Base-by-base conservation (phyloP, 2,329 filamentous ascomycete genomes). In the Monosporascus sp. region DNA sequence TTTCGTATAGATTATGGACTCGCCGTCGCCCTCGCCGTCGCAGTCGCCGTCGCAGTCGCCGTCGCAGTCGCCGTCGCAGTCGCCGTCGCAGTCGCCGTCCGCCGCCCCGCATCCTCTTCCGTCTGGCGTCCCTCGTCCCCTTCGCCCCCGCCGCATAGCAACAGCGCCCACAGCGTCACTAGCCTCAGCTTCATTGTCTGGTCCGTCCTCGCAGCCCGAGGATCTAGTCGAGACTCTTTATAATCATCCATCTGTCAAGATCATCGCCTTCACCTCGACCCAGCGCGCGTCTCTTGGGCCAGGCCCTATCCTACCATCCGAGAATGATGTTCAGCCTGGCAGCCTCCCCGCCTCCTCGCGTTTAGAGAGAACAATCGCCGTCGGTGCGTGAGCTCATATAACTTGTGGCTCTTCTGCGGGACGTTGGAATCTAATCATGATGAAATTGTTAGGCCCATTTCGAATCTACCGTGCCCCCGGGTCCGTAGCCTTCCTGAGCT, bases 401-500 rank as follows among this genome's bases (percentile, higher is more conserved):
- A 18, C 18, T 22, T 14, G 31, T 34, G 11, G 11, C 31, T 34
- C 31, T 34, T 34, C 31, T 14, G 31, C 9, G 9, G 31, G 31
- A 34, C 31, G 5, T 34, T 14, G 31, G 9, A 42, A 31, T 25
- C 39, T 61, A 49, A 20, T 54, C 51, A 45, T 50, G 44, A 41
- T 41, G 18, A 47, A 37, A 17, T 44, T 47, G 44, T 18, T 53
- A 82, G 91, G 90, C 2, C 81, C 85, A 1, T 80, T 97, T 55
- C 82, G 86, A 57, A 90, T 97, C 57, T 96, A 97, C 68, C 86
- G 89, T 62, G 88, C 94, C 36, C 88, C 89, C 7, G 89, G 90
- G 20, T 90, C 90, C 9, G 89, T 94, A 17, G 89, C 90, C 14
- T 97, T 96, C 64, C 78, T 97, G 9, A 93, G 88, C 69, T 96